Percentiles rank a stretch among this genome's conserved stretches.
These are phyloP conservation scores for Cyclotella choctawhatcheeana DNA, from an alignment of 108 stramenopile genomes.

Conservation along the genomic window DNA sequence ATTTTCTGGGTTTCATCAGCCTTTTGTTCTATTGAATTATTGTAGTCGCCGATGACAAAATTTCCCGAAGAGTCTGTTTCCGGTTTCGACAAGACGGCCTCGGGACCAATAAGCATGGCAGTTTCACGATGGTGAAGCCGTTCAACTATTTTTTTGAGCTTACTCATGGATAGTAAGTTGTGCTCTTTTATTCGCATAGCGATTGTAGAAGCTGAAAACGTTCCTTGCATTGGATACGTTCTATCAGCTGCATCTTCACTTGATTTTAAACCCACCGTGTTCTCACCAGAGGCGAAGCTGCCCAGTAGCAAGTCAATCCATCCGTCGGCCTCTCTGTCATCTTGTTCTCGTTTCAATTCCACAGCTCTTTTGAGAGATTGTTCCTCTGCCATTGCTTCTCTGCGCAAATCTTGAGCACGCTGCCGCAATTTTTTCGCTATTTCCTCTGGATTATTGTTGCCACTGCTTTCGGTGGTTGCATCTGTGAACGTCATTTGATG, in stretches of 20 bases:
- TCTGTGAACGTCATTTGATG: neutral
- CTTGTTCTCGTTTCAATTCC: constrained; percentile 27
- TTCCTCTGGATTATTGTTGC: constrained; percentile 19
- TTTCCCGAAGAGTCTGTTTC: constrained; percentile 10
- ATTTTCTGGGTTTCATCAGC: constrained; percentile 17
- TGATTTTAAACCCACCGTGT: no score
- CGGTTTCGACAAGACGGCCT: constrained; percentile 24
- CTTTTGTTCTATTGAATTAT: constrained; percentile 42
- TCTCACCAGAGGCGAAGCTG: neutral
- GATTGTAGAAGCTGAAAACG: constrained; percentile 33
- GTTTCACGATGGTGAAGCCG: constrained; percentile 58
- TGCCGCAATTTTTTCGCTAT: constrained; percentile 53
- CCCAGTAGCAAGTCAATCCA: constrained; percentile 42
- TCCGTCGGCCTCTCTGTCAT: constrained; percentile 43
- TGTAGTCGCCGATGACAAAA: constrained; percentile 32
- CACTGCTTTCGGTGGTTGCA: neutral
- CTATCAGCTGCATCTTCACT: neutral
- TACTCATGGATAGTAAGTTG: constrained; percentile 37
- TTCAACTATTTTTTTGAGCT: constrained; percentile 57
- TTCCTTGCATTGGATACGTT: neutral
- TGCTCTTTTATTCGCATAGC: constrained; percentile 47
- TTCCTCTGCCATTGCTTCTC: constrained; percentile 59
- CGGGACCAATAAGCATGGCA: constrained; percentile 23
- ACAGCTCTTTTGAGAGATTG: constrained; percentile 30
- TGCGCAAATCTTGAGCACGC: constrained; percentile 50